Base-by-base conservation (phyloP, 163 green algal species). In the Chlorella variabilis region DNA sequence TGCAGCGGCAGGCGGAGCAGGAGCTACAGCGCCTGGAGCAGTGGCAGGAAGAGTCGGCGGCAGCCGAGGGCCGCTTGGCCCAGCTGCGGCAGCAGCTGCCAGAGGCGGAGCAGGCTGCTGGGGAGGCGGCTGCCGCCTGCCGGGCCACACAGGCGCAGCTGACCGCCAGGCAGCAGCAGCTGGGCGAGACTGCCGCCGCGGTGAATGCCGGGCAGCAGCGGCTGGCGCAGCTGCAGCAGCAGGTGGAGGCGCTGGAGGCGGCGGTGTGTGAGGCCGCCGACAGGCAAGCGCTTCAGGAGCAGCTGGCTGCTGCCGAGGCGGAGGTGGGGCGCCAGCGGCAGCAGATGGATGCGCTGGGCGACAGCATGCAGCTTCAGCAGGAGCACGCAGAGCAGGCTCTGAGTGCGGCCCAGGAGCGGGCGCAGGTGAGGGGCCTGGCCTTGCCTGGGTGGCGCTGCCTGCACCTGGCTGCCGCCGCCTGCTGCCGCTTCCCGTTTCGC, bases 341-440 rank as follows among this genome's bases (percentile, higher is more conserved):
- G 56, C 71, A 84, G 80, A 34, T 65, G 38, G 74, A 48, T 29
- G 39, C 21, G 29, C 74, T 85, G 17, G 5, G 41, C 9, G 31
- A n/a, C 27, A 73, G 59, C 70, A 8, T 84, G 75, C 25, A 80
- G 36, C n/a, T 54, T 74, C 61, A 81, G 33, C 38, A 58, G 48
- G 56, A 77, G 33, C 67, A 85, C 23, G 38, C 36, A 17, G 71
- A 70, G 49, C 38, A 76, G 25, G 36, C 39, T 5, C 25, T 58
- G 42, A 59, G 51, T 0, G 45, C 31, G 5, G 48, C 54, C 2
- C 31, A 71, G 11, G 11, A 67, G 29, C 48, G 54, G 4, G 62
- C 41, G 13, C 56, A 78, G 65, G 67, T 71, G 38, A n/a, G 3
- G 45, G 11, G 15, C 11, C 11, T 15, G 11, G 15, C 15, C 11